phyloP scores from a whole-genome alignment of 2,329 filamentous ascomycete genomes.

The Colletotrichum sp. region DNA sequence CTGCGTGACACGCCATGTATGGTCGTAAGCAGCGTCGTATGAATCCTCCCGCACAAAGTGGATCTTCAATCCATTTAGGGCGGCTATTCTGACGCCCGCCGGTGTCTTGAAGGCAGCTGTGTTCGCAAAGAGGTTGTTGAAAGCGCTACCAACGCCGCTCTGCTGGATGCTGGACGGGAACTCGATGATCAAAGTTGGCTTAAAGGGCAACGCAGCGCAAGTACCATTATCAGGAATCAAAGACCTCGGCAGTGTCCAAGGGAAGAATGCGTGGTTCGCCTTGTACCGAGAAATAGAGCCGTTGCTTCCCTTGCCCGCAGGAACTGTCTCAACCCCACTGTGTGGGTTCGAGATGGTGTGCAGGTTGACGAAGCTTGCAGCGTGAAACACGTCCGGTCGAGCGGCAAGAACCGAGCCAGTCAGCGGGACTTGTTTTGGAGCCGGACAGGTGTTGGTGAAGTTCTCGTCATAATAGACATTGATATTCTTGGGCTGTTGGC shows the following conservation, averaged over 20 bases:
- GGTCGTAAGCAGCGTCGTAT: conserved; percentile 38
- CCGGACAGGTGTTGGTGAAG: conserved; percentile 70
- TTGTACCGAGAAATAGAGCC: conserved; percentile 41
- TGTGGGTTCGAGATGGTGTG: conserved; percentile 76
- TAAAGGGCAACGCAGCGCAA: conserved; percentile 75
- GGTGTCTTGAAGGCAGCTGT: conserved; percentile 25
- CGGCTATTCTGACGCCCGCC: conserved; percentile 32
- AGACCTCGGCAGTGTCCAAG: conserved; percentile 85
- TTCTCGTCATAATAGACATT: conserved; percentile 45
- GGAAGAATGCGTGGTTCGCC: conserved; percentile 85
- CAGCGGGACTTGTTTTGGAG: conserved; percentile 64
- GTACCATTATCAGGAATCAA: conserved; percentile 79
- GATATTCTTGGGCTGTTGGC: conserved; percentile 24
- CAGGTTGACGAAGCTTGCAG: conserved; percentile 82
- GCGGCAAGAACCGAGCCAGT: conserved; percentile 82
- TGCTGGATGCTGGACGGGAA: conserved; percentile 57
- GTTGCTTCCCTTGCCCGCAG: conserved; percentile 47
- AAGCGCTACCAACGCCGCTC: conserved; percentile 34
- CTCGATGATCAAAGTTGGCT: conserved; percentile 72
- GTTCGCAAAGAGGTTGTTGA: conserved; percentile 50
- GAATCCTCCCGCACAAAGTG: conserved; percentile 70
- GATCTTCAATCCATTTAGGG: conserved; percentile 63
- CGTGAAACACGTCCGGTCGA: conserved; percentile 84
- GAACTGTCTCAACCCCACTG: conserved; percentile 40
- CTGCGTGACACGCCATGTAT: conserved; percentile 75